phyloP scores from a whole-genome alignment of 108 stramenopile genomes.

The Seminavis robusta region DNA sequence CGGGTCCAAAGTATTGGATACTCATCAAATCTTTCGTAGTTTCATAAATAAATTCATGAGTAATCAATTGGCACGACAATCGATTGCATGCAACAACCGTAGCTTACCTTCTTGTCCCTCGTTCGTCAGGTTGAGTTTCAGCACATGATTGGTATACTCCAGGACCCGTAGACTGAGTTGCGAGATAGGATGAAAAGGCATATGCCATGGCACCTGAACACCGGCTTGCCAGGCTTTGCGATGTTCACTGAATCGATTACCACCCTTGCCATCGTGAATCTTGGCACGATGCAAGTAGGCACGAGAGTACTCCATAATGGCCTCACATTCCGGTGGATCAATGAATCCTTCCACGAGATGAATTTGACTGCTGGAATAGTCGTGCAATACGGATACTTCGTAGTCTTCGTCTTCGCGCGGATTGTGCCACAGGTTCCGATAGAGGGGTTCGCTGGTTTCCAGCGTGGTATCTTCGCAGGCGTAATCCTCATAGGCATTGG shows the following conservation, averaged over 20 bases:
- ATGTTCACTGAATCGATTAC: conserved; percentile 49
- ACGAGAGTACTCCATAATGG: conserved; percentile 50
- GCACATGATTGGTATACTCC: conserved; percentile 69
- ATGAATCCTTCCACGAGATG: conserved; percentile 78
- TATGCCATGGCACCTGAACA: conserved; percentile 48
- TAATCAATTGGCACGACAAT: too few relatives aligned
- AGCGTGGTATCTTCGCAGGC: conserved; percentile 55
- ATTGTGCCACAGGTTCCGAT: conserved; percentile 12
- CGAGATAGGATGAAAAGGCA: conserved; percentile 55
- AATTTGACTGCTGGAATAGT: conserved; percentile 63
- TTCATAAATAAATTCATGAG: too few relatives aligned
- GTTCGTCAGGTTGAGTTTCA: conserved; percentile 52
- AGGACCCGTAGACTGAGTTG: conserved; percentile 56
- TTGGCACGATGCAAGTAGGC: conserved; percentile 63
- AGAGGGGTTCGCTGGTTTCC: conserved; percentile 36
- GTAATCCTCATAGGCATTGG: too few relatives aligned
- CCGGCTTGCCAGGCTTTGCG: conserved; percentile 86
- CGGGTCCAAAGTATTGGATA: conserved; percentile 80
- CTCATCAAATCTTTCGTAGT: conserved; percentile 80
- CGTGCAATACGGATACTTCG: conserved; percentile 56
- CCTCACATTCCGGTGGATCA: conserved; percentile 69
- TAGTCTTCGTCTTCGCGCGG: conserved; percentile 27
- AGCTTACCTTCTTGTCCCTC: conserved; percentile 88
- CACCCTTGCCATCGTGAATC: conserved; percentile 82
- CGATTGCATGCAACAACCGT: too few relatives aligned